phyloP scores from a whole-genome alignment of 257 asterid genomes.

The Solanum commersonii region DNA sequence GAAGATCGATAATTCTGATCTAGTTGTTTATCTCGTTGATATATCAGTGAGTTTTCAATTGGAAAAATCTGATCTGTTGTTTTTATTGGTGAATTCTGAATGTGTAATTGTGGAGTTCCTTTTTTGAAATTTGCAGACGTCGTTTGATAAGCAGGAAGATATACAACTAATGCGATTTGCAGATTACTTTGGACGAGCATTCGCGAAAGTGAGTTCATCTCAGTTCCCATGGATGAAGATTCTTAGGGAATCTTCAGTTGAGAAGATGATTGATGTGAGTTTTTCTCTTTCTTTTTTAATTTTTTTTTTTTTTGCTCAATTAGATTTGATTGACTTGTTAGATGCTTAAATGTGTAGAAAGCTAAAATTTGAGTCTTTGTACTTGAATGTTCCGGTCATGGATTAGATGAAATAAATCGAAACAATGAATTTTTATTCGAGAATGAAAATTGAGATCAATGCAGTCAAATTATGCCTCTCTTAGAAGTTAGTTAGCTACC shows the following conservation, averaged over 20 bases:
- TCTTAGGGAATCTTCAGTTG: constrained; percentile 26
- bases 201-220: constrained; percentile 24
- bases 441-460: background rate
- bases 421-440: background rate
- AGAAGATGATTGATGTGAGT: constrained; percentile 40
- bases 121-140: constrained; percentile 8
- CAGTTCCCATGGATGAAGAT: constrained; percentile 42
- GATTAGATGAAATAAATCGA: background rate
- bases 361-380: background rate
- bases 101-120: background rate
- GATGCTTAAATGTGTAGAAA: background rate
- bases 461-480: background rate
- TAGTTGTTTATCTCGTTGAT: constrained; percentile 21
- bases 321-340: background rate
- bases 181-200: constrained; percentile 33
- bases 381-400: background rate
- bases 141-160: constrained; percentile 26
- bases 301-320: background rate
- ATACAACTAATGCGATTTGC: constrained; percentile 41
- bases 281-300: background rate
- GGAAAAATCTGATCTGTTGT: background rate
- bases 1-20: constrained; percentile 28
- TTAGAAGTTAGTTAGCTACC: background rate
- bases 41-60: constrained; percentile 8
- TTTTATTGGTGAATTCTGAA: background rate